These are phyloP conservation scores for Stenocarpella maydis DNA, from an alignment of 2,329 filamentous ascomycete species.

Conservation along the genomic window DNA sequence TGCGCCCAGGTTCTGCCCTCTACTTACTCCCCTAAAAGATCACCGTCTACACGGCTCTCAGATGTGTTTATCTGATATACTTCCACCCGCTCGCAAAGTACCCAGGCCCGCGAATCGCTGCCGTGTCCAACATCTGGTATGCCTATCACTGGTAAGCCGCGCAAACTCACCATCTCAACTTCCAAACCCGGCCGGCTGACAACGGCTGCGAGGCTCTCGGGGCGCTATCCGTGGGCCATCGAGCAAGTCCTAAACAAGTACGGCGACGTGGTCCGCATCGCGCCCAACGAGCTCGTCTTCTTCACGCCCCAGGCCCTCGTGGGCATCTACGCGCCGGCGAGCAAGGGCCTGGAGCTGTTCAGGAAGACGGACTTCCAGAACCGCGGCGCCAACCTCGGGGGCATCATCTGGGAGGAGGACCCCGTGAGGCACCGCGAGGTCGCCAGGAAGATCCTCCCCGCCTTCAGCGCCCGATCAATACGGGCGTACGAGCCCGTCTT, in stretches of 20 bases:
- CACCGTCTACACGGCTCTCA: not conserved
- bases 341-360: not conserved
- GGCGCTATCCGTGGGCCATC: slow-evolving; percentile 1
- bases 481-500: not conserved
- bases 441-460: not conserved
- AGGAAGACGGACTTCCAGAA: slow-evolving; percentile 8
- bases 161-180: not conserved
- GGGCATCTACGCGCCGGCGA: not conserved
- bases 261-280: not conserved
- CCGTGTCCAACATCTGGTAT: slow-evolving; percentile 1
- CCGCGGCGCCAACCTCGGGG: not conserved
- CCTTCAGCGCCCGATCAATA: not conserved
- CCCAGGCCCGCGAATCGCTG: slow-evolving; percentile 7
- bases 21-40: not conserved
- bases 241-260: not conserved
- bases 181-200: not conserved
- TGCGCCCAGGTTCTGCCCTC: not conserved
- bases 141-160: not conserved
- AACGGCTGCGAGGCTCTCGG: not conserved
- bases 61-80: not conserved
- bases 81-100: slow-evolving; percentile 23
- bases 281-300: slow-evolving; percentile 6
- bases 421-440: slow-evolving; percentile 1
- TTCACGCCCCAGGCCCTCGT: not conserved
- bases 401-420: slow-evolving; percentile 1